Percentiles rank a stretch among this genome's conserved stretches.
These are phyloP conservation scores for Davidsoniella neocaledoniae DNA, from an alignment of 2,329 filamentous ascomycete species.

Conservation along the genomic window DNA sequence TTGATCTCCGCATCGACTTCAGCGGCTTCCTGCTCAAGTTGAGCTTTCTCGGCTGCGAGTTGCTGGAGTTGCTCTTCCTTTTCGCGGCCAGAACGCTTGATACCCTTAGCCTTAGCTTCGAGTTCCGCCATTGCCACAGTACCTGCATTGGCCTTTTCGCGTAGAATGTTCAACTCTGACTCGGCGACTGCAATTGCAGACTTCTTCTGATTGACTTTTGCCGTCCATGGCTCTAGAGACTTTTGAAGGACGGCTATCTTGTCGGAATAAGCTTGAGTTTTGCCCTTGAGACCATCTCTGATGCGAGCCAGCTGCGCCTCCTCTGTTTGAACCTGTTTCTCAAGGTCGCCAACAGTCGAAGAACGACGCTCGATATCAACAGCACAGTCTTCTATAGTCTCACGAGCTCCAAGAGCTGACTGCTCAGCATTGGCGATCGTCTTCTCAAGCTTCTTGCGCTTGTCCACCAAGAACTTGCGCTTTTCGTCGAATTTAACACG, in stretches of 20 bases:
- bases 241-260: conserved; percentile 87
- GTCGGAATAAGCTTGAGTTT: conserved; percentile 87
- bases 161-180: conserved; percentile 81
- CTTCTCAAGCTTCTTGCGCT: conserved; percentile 92
- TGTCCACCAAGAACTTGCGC: conserved; percentile 77
- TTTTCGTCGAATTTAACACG: conserved; percentile 97
- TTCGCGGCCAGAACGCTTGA: conserved; percentile 51
- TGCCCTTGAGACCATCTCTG: conserved; percentile 76
- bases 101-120: conserved; percentile 57
- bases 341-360: conserved; percentile 58
- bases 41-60: conserved; percentile 54
- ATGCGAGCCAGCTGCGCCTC: conserved; percentile 72
- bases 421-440: conserved; percentile 61
- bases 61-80: conserved; percentile 63
- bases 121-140: conserved; percentile 71
- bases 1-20: conserved; percentile 57
- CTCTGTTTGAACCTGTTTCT: conserved; percentile 58
- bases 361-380: conserved; percentile 63
- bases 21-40: conserved; percentile 57
- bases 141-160: conserved; percentile 77
- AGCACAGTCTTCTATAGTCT: conserved; percentile 59
- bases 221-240: conserved; percentile 86
- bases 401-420: conserved; percentile 55
- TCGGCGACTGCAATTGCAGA: conserved; percentile 87
- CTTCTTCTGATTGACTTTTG: conserved; percentile 92